phyloP scores from a whole-genome alignment of 495 filamentous ascomycete genomes.

The Xylaria castorea region DNA sequence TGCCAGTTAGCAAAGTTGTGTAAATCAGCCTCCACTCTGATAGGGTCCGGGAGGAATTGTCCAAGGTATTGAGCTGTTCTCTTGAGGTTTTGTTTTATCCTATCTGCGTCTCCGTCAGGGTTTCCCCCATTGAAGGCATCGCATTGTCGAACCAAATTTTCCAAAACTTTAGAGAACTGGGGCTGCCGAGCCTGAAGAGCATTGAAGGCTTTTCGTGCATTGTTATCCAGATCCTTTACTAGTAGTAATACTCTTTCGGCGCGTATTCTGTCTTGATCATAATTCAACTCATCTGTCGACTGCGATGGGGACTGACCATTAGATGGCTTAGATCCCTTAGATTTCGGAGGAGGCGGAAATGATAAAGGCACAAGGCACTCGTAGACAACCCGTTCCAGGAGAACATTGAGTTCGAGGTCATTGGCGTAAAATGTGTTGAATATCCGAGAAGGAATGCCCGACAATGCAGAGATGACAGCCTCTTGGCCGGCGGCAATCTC shows the following conservation, averaged over 20 bases:
- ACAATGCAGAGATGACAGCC: constrained; percentile 70
- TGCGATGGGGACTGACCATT: constrained; percentile 64
- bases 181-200: constrained; percentile 79
- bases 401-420: constrained; percentile 80
- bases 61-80: constrained; percentile 70
- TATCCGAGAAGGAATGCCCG: constrained; percentile 82
- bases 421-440: constrained; percentile 91
- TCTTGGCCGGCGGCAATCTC: constrained; percentile 88
- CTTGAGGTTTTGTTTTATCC: constrained; percentile 70
- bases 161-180: constrained; percentile 70
- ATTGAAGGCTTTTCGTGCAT: constrained; percentile 86
- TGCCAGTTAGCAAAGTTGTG: constrained; percentile 91
- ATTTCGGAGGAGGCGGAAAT: constrained; percentile 81
- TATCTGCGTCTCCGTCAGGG: constrained; percentile 72
- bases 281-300: constrained; percentile 51
- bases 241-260: constrained; percentile 85
- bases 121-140: constrained; percentile 89
- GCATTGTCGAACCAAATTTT: constrained; percentile 76
- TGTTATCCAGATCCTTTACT: constrained; percentile 76
- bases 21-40: constrained; percentile 71
- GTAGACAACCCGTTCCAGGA: constrained; percentile 85
- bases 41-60: constrained; percentile 75
- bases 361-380: constrained; percentile 83
- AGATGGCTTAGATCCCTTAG: constrained; percentile 60
- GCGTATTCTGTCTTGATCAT: constrained; percentile 82